phyloP scores from a whole-genome alignment of 495 filamentous ascomycete species.

The Neurospora tetrasperma region DNA sequence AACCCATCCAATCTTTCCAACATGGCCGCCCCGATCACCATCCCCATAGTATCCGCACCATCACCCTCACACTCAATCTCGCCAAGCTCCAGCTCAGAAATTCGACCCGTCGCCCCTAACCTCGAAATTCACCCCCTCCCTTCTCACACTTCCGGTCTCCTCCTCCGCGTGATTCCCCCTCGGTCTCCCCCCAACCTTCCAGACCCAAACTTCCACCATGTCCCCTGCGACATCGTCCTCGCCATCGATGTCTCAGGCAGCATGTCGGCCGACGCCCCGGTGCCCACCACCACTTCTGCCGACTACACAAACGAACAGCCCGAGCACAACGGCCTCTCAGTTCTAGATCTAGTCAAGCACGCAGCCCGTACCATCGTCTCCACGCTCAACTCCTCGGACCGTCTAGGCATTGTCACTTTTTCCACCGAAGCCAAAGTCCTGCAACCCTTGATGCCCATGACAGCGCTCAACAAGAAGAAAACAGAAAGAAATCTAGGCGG shows the following conservation, averaged over 20 bases:
- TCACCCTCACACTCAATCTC: neutral
- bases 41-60: neutral
- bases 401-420: slow-evolving; percentile 39
- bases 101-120: neutral
- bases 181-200: slow-evolving; percentile 23
- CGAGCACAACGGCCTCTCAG: slow-evolving; percentile 28
- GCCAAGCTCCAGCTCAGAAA: neutral
- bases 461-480: slow-evolving; percentile 18
- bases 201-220: slow-evolving; percentile 11
- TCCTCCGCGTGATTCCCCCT: slow-evolving; percentile 29
- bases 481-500: slow-evolving; percentile 21
- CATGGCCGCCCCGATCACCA: neutral
- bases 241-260: slow-evolving; percentile 37
- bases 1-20: neutral
- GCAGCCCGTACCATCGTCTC: slow-evolving; percentile 34
- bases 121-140: slow-evolving; percentile 25
- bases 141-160: slow-evolving; percentile 21
- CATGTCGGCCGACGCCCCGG: slow-evolving; percentile 27
- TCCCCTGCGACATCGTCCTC: slow-evolving; percentile 37
- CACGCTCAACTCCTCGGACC: slow-evolving; percentile 28
- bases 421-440: slow-evolving; percentile 19
- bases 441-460: slow-evolving; percentile 30
- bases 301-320: slow-evolving; percentile 9
- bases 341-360: slow-evolving; percentile 37
- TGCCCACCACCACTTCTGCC: slow-evolving; percentile 10